A percentile compares a stretch with the other conserved stretches of the same genome.
Evolutionary conservation across 108 stramenopile species (phyloP).

Genomic region (Cyclotella cryptica): DNA sequence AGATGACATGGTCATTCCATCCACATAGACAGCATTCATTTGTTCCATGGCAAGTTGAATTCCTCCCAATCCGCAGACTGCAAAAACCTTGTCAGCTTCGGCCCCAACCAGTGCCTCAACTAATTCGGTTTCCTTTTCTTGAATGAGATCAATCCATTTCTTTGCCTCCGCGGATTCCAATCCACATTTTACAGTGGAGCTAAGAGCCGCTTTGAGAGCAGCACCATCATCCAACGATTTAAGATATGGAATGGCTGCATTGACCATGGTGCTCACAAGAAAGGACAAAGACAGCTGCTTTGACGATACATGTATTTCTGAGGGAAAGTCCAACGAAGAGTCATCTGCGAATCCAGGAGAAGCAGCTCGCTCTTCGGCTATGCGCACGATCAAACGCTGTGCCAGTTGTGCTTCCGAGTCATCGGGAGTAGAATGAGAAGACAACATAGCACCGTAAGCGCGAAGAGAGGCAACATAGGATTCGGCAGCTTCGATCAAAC

Average conservation of each 20-base stretch:
- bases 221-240: conserved; percentile 75
- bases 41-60: conserved; percentile 53
- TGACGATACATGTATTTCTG: conserved; percentile 36
- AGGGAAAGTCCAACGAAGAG: conserved; percentile 18
- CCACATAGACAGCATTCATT: conserved; percentile 65
- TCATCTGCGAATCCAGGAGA: conserved; percentile 83
- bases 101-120: conserved; percentile 68
- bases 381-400: conserved; percentile 63
- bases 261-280: conserved; percentile 65
- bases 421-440: conserved; percentile 52
- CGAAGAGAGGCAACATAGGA: conserved; percentile 83
- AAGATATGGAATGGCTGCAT: conserved; percentile 70
- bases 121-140: conserved; percentile 63
- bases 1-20: conserved; percentile 76
- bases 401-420: conserved; percentile 73
- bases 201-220: conserved; percentile 62
- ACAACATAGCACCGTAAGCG: conserved; percentile 82
- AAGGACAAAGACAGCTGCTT: conserved; percentile 71
- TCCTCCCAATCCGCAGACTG: conserved; percentile 70
- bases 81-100: conserved; percentile 70
- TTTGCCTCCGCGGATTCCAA: conserved; percentile 50
- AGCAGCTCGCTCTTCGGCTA: conserved; percentile 67
- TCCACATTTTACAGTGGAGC: conserved; percentile 60
- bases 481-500: conserved; percentile 69
- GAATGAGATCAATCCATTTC: conserved; percentile 55